Evolutionary conservation across 2,329 filamentous ascomycete species (phyloP).

Genomic region (Penicillium crustosum): DNA sequence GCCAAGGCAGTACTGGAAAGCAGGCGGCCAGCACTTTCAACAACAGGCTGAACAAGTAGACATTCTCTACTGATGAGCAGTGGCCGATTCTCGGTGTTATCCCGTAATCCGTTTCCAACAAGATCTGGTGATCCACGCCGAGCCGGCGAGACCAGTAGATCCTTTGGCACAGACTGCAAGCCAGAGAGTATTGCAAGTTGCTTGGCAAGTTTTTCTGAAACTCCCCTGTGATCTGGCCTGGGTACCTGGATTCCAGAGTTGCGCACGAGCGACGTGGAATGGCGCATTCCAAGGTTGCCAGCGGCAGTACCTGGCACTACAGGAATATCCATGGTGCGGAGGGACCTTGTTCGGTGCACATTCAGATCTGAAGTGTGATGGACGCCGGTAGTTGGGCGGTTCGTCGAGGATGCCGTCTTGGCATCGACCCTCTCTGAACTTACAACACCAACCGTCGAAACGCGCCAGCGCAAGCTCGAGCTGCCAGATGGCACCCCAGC

Average conservation of each 20-base stretch:
- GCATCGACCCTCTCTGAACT: background rate
- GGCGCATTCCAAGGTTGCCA: background rate
- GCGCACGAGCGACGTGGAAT: background rate
- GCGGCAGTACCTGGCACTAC: background rate
- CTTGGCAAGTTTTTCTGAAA: background rate
- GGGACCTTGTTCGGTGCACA: background rate
- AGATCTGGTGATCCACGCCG: background rate
- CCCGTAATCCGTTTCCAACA: background rate
- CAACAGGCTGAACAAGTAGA: background rate
- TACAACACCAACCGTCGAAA: background rate
- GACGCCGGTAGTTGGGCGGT: background rate
- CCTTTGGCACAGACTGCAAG: background rate
- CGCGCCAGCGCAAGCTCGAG: conserved; percentile 10
- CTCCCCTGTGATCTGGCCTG: background rate
- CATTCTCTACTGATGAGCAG: background rate
- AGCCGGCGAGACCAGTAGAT: background rate
- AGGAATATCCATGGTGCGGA: background rate
- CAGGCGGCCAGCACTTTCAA: conserved; percentile 4
- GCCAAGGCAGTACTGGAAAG: conserved; percentile 5
- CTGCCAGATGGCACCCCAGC: background rate
- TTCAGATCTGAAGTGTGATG: background rate
- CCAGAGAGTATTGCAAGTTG: background rate
- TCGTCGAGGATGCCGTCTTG: background rate
- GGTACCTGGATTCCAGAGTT: background rate
- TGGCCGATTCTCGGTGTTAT: background rate